Conservation (phyloP, 2,329 filamentous ascomycete genomes). For the Cladophialophora exuberans region DNA sequence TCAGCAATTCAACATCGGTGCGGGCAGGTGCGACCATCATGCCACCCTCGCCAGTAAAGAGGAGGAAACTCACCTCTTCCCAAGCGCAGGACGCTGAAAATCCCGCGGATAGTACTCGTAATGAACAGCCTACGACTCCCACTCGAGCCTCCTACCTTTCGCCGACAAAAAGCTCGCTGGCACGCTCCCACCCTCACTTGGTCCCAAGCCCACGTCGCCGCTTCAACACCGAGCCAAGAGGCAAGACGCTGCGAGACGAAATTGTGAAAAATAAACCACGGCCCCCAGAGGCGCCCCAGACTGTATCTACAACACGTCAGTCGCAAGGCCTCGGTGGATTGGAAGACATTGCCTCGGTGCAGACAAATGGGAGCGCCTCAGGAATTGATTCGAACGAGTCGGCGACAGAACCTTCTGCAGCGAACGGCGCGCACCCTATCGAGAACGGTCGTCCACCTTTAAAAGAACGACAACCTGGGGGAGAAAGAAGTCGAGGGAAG, state of each 20-base stretch:
- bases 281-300: not conserved
- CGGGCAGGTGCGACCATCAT: slow-evolving; percentile 11
- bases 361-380: not conserved
- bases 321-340: not conserved
- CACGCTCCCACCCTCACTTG: slow-evolving; percentile 33
- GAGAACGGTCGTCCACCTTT: not conserved
- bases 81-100: not conserved
- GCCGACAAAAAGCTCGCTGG: slow-evolving; percentile 35
- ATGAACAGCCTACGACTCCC: slow-evolving; percentile 25
- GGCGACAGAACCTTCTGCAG: not conserved
- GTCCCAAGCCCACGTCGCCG: slow-evolving; percentile 18
- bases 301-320: not conserved
- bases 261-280: slow-evolving; percentile 11
- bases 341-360: not conserved
- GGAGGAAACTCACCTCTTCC: slow-evolving; percentile 14
- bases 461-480: slow-evolving; percentile 3
- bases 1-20: not conserved
- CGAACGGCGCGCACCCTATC: not conserved
- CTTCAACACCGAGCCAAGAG: slow-evolving; percentile 16
- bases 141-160: slow-evolving; percentile 33
- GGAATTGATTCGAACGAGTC: not conserved
- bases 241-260: slow-evolving; percentile 24
- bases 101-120: not conserved
- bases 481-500: not conserved
- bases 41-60: slow-evolving; percentile 26